Evolutionary conservation across 2,329 filamentous ascomycete genomes (phyloP), one percentile per base, ranked within the genome.

Genomic region (Akanthomyces muscarius): DNA sequence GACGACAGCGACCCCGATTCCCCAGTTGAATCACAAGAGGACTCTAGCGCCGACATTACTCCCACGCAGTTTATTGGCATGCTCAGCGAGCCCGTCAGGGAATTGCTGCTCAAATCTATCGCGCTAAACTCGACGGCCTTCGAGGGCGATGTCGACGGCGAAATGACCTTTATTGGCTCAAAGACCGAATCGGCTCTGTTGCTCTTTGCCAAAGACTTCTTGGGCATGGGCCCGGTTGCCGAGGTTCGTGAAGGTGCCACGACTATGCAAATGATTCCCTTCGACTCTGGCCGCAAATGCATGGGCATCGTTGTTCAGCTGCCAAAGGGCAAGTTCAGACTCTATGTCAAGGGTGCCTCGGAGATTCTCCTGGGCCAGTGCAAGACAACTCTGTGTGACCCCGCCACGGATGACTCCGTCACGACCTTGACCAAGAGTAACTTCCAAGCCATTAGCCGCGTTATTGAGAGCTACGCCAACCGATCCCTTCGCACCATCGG

Each of bases 401-500:
- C 84, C 28, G 76, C 81, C 5, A 70, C 68, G 23, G 80, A 81
- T 67, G 70, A 76, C 38, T 74, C 78, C 2, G 69, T 76, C n/a
- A 66, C 75, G 0, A 66, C 77, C 0, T 73, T 88, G 65, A 81
- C 80, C 13, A 73, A 78, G 28, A 81, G 84, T 51, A 84, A 87
- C 67, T 78, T 79, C 59, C 76, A 83, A 65, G 81, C 77, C 8
- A 73, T 97, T 66, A 83, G 85, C 67, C 77, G 81, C 25, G 80
- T 92, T 54, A 96, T 96, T 68, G 86, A 88, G 66, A 84, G 82
- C 53, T 97, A 96, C 72, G 92, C 92, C 11, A 86, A 84, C 30
- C 84, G 89, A 21, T 96, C 92, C 8, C 81, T 97, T 38, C 86
- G 92, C 66, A 96, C 92, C 1, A 96, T 97, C 68, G 91, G 88